phyloP scores from a whole-genome alignment of 2,329 filamentous ascomycete genomes.

The Monascus ruber region DNA sequence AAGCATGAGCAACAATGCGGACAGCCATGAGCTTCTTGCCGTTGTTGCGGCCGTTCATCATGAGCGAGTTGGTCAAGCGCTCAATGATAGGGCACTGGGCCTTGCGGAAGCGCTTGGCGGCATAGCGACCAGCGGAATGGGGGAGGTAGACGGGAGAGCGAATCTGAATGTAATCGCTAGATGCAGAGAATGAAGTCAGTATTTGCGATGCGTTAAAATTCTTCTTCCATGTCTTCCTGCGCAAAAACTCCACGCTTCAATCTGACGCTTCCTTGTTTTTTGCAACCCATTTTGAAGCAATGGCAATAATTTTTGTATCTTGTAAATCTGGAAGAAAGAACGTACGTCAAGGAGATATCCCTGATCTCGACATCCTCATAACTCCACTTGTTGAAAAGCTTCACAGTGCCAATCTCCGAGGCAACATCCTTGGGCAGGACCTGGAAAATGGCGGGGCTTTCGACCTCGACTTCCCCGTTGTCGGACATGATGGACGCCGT shows the following conservation, averaged over 20 bases:
- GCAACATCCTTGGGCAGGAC: constrained; percentile 89
- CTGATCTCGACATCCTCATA: constrained; percentile 99
- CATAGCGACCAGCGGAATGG: constrained; percentile 97
- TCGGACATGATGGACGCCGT: constrained; percentile 70
- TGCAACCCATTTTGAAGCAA: no score
- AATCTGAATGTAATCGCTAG: constrained; percentile 99
- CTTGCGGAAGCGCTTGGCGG: constrained; percentile 99
- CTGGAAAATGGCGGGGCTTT: constrained; percentile 58
- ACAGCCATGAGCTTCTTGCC: constrained; percentile 99
- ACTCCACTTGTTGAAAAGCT: constrained; percentile 97
- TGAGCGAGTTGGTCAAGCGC: constrained; percentile 99
- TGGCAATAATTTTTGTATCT: no score
- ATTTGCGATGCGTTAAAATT: constrained; percentile 7
- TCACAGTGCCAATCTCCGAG: constrained; percentile 79
- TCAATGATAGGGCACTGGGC: constrained; percentile 99
- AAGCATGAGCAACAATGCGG: constrained; percentile 95
- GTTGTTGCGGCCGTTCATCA: constrained; percentile 99
- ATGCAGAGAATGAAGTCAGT: constrained; percentile 19
- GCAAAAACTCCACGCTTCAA: no score
- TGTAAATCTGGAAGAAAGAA: constrained; percentile 11
- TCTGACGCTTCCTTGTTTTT: no score
- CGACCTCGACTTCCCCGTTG: constrained; percentile 85
- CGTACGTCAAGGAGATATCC: constrained; percentile 99
- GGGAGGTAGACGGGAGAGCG: constrained; percentile 97
- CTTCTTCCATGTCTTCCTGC: background rate